A percentile compares a stretch with the other conserved stretches of the same genome.
Evolutionary conservation across 2,329 filamentous ascomycete genomes (phyloP).

Genomic region (Gnomoniopsis sp.): DNA sequence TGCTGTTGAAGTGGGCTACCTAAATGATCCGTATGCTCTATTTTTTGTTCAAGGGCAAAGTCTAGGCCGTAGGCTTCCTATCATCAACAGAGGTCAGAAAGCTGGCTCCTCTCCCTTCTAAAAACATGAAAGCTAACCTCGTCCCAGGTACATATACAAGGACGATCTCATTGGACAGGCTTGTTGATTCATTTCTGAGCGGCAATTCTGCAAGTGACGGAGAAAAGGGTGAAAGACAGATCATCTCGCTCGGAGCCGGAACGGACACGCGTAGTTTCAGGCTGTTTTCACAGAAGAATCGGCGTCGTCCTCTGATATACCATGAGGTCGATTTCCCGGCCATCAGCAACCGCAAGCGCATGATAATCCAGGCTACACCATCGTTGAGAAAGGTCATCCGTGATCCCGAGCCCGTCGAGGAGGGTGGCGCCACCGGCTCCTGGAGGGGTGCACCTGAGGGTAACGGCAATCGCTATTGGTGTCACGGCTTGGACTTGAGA

Average conservation of each 20-base stretch:
- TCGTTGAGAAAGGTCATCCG: constrained; percentile 36
- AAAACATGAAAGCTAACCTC: neutral
- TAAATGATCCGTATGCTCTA: constrained; percentile 75
- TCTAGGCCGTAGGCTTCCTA: constrained; percentile 67
- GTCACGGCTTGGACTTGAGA: constrained; percentile 70
- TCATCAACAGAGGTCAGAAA: constrained; percentile 82
- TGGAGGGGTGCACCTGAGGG: constrained; percentile 40
- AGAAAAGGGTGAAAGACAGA: constrained; percentile 56
- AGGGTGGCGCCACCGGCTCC: constrained; percentile 22
- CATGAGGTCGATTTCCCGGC: constrained; percentile 88
- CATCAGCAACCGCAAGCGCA: constrained; percentile 67
- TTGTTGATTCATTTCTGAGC: constrained; percentile 70
- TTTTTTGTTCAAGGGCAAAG: constrained; percentile 59
- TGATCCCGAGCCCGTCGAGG: constrained; percentile 22
- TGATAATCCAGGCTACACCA: constrained; percentile 45
- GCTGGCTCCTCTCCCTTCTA: neutral
- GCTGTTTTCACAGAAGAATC: constrained; percentile 49
- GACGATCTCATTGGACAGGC: constrained; percentile 74
- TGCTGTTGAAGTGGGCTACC: constrained; percentile 80
- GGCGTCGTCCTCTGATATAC: constrained; percentile 57
- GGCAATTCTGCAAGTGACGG: constrained; percentile 23
- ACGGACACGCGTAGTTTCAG: constrained; percentile 89
- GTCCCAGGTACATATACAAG: constrained; percentile 84
- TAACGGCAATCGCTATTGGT: constrained; percentile 44
- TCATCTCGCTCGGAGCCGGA: constrained; percentile 88